These are phyloP conservation scores for Cystobasidium onofrii DNA, from an alignment of 768 basidiomycete genomes.

Conservation along the genomic window DNA sequence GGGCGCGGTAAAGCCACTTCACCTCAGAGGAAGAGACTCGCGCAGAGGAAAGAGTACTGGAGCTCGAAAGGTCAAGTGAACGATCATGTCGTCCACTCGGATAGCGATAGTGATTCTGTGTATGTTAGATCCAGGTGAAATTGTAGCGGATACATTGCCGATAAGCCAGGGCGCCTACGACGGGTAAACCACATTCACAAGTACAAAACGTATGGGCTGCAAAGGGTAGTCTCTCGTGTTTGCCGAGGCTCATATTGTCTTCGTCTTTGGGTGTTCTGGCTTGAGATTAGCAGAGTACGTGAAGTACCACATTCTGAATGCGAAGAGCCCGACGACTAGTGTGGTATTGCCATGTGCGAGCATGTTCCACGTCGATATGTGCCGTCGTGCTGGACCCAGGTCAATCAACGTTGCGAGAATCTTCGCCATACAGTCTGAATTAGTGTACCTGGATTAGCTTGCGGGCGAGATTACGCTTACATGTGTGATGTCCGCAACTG, in stretches of 20 bases:
- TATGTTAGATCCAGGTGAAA: not conserved
- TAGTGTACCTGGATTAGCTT: too few relatives aligned
- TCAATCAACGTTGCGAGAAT: conserved; percentile 8
- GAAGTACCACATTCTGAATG: conserved; percentile 1
- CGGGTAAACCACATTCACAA: too few relatives aligned
- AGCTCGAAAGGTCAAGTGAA: not conserved
- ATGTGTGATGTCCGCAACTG: conserved; percentile 18
- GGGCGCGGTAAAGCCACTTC: not conserved
- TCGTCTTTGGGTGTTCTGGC: not conserved
- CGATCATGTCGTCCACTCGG: not conserved
- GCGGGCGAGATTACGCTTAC: not conserved
- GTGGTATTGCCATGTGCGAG: conserved; percentile 25
- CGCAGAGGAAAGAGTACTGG: not conserved
- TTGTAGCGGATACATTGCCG: not conserved
- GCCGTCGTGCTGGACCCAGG: not conserved
- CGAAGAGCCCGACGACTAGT: conserved; percentile 7
- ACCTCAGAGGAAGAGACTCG: not conserved
- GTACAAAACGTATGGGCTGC: too few relatives aligned
- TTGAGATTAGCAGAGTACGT: not conserved
- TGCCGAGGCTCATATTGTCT: not conserved
- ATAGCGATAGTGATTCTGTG: not conserved
- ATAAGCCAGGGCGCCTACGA: not conserved
- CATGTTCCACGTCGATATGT: not conserved
- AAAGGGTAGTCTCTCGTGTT: not conserved
- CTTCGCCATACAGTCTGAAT: not conserved